Evolutionary conservation across 2,329 filamentous ascomycete genomes (phyloP), one percentile per base, ranked within the genome.

Genomic region (Elsinoe australis): DNA sequence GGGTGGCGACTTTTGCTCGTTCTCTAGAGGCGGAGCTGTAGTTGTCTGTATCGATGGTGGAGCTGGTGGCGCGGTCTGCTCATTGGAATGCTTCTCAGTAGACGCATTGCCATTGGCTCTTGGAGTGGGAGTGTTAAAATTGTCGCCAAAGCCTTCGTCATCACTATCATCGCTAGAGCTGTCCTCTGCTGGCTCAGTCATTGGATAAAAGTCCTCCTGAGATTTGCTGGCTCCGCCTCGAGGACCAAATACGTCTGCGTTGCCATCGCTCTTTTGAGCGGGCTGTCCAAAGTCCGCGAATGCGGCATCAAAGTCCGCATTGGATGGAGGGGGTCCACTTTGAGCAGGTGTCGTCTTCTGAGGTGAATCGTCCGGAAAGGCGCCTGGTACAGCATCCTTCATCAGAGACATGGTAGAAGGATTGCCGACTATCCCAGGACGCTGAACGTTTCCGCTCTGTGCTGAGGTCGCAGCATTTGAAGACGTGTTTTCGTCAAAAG

Each of bases 141-240:
- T 83, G 61, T 98, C 92, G 42, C 94, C 90, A 61, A 96, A 96
- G 0, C 89, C 87, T 57, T 68, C 70, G 33, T 86, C 87, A 41
- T 78, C 78, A 17, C 67, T 68, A 48, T 64, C 66, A 52, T 94
- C 87, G 22, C 85, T 89, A 17, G 94, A 83, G 21, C 89, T 85
- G 47, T 94, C 87, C 50, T 89, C 84, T 80, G 76, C 53, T 85
- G 45, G 45, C 22, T 48, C 32, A 17, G 32, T 47, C 44, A 47
- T 38, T 7, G 45, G 45, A 18, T 48, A 48, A 22, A 64, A 64
- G 0, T 62, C 59, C 49, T 64, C 61, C 6, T 48, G 15, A 15
- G 2, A 17, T 12, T 29, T 49, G n/a, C 39, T 45, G 2, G 38
- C 38, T 7, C 52, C 51, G 59, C 57, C 32, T 55, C 56, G 12